Conservation (phyloP, 306 rosid species). For the Trichosanthes truncata region DNA sequence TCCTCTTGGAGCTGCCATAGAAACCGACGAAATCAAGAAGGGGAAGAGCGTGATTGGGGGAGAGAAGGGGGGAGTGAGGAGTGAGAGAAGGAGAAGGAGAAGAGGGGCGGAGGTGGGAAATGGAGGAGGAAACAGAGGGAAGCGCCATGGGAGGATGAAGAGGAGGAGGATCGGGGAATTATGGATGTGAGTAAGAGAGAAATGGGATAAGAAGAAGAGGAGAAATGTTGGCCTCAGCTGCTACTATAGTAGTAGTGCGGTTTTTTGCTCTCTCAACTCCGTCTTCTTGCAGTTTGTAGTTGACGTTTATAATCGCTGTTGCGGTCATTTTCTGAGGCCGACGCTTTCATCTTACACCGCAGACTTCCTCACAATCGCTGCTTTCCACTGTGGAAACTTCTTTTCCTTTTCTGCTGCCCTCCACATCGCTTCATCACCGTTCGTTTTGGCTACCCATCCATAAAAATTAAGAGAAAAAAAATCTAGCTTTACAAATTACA, state of each 20-base stretch:
- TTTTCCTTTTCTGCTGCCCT: too few species aligned
- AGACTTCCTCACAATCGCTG: too few species aligned
- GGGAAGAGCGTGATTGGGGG: constrained; percentile 21
- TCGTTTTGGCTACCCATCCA: too few species aligned
- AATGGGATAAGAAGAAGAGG: constrained; percentile 32
- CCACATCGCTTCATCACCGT: too few species aligned
- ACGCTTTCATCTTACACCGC: too few species aligned
- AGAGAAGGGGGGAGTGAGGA: constrained; percentile 15
- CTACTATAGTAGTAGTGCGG: neutral
- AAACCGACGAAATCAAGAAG: constrained; percentile 45
- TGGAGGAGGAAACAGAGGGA: constrained; percentile 36
- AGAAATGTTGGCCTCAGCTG: constrained; percentile 32
- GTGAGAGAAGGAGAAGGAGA: constrained; percentile 14
- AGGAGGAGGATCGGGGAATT: constrained; percentile 21
- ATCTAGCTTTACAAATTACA: too few species aligned
- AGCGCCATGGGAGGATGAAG: constrained; percentile 46
- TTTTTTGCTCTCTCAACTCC: neutral
- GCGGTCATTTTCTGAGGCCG: too few species aligned
- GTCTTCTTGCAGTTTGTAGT: constrained; percentile 11
- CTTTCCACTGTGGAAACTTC: too few species aligned
- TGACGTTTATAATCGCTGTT: too few species aligned
- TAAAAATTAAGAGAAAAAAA: too few species aligned
- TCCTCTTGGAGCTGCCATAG: constrained; percentile 35
- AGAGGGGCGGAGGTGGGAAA: constrained; percentile 36
- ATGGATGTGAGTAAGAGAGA: constrained; percentile 17